Percentiles rank a stretch among this genome's conserved stretches.
phyloP scores from a whole-genome alignment of 345 rosid genomes.

The Melastoma malabathricum region DNA sequence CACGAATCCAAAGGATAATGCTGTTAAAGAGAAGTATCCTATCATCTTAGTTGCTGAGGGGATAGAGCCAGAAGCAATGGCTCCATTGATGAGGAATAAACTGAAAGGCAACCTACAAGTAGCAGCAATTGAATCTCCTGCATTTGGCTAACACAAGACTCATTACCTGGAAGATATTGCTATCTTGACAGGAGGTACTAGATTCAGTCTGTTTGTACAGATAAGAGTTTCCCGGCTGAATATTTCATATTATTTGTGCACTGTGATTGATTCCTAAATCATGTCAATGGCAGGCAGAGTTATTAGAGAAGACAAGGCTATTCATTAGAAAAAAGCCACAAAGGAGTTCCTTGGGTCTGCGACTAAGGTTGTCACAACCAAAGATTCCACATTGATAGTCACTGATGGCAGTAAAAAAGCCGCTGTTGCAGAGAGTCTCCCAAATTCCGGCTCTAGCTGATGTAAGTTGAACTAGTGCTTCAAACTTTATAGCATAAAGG shows the following conservation, averaged over 20 bases:
- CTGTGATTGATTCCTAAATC: too few species aligned
- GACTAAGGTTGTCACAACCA: slow-evolving; percentile 50
- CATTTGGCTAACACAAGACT: slow-evolving; percentile 84
- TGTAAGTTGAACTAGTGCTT: slow-evolving; percentile 26
- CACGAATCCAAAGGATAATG: slow-evolving; percentile 59
- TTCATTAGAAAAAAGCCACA: slow-evolving; percentile 57
- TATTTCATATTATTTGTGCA: too few species aligned
- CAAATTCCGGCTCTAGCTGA: slow-evolving; percentile 50
- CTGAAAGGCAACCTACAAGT: slow-evolving; percentile 65
- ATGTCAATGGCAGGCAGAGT: slow-evolving; percentile 39
- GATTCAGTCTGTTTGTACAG: background rate
- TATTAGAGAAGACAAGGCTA: slow-evolving; percentile 67
- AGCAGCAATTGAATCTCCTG: slow-evolving; percentile 84
- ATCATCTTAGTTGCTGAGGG: slow-evolving; percentile 70
- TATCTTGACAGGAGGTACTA: slow-evolving; percentile 79
- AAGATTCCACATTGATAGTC: slow-evolving; percentile 71
- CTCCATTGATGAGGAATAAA: slow-evolving; percentile 75
- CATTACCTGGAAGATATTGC: slow-evolving; percentile 86
- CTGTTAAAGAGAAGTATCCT: slow-evolving; percentile 76
- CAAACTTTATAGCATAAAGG: background rate
- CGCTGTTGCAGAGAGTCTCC: slow-evolving; percentile 69
- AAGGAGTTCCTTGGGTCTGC: slow-evolving; percentile 75
- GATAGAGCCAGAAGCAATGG: slow-evolving; percentile 66
- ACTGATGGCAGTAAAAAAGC: slow-evolving; percentile 52
- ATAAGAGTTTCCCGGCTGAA: too few species aligned